Evolutionary conservation across 495 filamentous ascomycete genomes (phyloP).

Genomic region (Penicillium antarcticum): DNA sequence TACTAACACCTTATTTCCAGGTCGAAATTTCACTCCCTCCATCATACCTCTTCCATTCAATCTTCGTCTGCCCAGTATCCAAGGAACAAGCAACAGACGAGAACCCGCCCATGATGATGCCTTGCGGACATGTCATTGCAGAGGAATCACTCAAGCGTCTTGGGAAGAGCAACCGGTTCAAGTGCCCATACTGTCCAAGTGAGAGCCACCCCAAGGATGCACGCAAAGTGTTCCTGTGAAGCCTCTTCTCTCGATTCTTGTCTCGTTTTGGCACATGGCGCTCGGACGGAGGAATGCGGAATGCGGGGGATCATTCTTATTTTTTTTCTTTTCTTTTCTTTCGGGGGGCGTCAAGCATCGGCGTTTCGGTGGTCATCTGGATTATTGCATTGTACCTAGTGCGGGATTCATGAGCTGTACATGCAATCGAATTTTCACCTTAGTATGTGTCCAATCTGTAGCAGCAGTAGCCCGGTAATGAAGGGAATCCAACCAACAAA

Average conservation of each 20-base stretch:
- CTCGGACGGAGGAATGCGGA: not conserved
- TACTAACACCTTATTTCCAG: conserved; percentile 28
- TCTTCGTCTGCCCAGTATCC: conserved; percentile 95
- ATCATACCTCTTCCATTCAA: conserved; percentile 87
- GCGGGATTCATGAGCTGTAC: not conserved
- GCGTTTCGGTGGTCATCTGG: not conserved
- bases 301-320: not conserved
- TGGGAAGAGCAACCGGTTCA: conserved; percentile 77
- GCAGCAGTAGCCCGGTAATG: too few relatives aligned
- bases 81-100: conserved; percentile 92
- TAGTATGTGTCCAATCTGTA: too few relatives aligned
- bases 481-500: too few relatives aligned
- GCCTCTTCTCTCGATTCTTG: not conserved
- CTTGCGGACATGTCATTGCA: conserved; percentile 92
- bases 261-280: conserved; percentile 1
- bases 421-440: too few relatives aligned
- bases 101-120: conserved; percentile 97
- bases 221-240: conserved; percentile 62
- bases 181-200: conserved; percentile 93
- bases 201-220: conserved; percentile 78
- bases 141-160: conserved; percentile 74
- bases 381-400: too few relatives aligned
- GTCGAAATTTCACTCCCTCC: conserved; percentile 86
- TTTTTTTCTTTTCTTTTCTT: not conserved
- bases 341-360: conserved; percentile 2